phyloP scores from a whole-genome alignment of 208 protist species.

The Trypanosoma cruzi region DNA sequence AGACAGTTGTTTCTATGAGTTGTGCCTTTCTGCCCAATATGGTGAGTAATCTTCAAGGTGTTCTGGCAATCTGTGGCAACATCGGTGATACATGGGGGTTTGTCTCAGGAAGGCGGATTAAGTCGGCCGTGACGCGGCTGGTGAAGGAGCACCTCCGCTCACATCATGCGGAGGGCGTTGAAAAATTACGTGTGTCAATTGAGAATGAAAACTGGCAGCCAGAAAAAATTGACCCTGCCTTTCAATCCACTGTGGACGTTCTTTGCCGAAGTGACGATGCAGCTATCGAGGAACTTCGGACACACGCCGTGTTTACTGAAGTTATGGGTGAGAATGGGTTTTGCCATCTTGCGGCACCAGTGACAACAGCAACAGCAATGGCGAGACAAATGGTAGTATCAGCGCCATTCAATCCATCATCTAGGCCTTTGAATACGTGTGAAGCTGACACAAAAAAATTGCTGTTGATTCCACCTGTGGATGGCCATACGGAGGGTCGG shows the following conservation, averaged over 20 bases:
- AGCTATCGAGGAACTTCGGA: conserved; percentile 22
- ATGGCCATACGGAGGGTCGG: conserved; percentile 47
- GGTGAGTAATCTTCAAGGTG: conserved; percentile 13
- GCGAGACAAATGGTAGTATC: not conserved
- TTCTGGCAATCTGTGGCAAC: conserved; percentile 14
- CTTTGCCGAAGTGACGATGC: conserved; percentile 55
- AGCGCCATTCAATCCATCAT: not conserved
- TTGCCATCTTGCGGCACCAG: not conserved
- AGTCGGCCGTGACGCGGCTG: conserved; percentile 48
- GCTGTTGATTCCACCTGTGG: conserved; percentile 31
- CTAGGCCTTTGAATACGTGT: conserved; percentile 25
- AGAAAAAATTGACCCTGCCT: conserved; percentile 50
- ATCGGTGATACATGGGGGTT: conserved; percentile 21
- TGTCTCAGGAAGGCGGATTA: conserved; percentile 36
- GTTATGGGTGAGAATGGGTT: not conserved
- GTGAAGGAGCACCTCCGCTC: conserved; percentile 57
- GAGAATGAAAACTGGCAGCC: conserved; percentile 74
- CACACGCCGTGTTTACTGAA: conserved; percentile 25
- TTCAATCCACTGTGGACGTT: conserved; percentile 65
- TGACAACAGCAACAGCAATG: conserved; percentile 3
- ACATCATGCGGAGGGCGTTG: conserved; percentile 53
- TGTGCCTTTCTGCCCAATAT: conserved; percentile 22
- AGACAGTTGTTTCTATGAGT: conserved; percentile 17
- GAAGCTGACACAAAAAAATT: conserved; percentile 27
- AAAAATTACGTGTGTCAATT: conserved; percentile 66